Conservation (phyloP, 2,329 filamentous ascomycete genomes). For the Zymoseptoria crescenta region DNA sequence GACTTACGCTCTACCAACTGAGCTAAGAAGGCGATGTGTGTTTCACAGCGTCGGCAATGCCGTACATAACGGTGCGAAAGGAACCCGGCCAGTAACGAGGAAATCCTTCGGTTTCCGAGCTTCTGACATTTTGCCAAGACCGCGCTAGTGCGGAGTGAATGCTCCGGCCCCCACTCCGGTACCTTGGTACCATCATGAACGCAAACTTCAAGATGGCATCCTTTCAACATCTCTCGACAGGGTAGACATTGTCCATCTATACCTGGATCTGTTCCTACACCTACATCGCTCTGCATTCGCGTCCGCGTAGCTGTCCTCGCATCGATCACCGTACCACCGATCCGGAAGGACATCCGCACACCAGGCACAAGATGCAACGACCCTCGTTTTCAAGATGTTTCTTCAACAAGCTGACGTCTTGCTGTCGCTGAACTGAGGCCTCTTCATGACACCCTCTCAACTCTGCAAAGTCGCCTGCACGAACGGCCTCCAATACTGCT, state of each 20-base stretch:
- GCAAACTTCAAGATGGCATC: not conserved
- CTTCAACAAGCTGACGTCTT: too few relatives aligned
- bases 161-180: not conserved
- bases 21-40: not conserved
- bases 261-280: too few relatives aligned
- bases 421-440: too few relatives aligned
- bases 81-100: not conserved
- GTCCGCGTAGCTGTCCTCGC: too few relatives aligned
- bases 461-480: slow-evolving; percentile 8
- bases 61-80: not conserved
- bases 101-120: not conserved
- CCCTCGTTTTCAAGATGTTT: too few relatives aligned
- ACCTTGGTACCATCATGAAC: not conserved
- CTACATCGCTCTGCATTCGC: too few relatives aligned
- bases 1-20: not conserved
- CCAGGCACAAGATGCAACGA: too few relatives aligned
- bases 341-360: too few relatives aligned
- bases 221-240: not conserved
- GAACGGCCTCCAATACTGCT: slow-evolving; percentile 16
- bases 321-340: too few relatives aligned
- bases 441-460: not conserved
- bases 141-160: not conserved
- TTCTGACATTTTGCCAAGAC: not conserved
- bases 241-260: not conserved
- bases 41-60: not conserved